Evolutionary conservation across 2,329 filamentous ascomycete genomes (phyloP), one percentile per base, ranked within the genome.

Genomic region (Xylariaceae sp.): DNA sequence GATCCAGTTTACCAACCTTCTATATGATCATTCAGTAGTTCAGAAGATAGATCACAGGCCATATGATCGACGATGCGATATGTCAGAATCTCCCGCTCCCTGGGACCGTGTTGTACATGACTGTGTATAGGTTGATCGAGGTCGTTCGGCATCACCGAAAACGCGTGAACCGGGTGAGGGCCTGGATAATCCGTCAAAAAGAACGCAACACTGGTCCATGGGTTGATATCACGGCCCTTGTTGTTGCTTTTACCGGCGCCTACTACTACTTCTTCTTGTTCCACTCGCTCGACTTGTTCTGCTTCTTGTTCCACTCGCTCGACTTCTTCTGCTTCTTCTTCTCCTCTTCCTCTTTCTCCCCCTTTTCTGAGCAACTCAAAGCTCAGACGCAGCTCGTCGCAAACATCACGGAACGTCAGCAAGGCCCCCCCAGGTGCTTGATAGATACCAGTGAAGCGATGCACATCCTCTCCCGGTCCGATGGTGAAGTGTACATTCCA

Each of bases 381-480:
- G 44, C 51, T 51, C 19, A 57, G 51, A 11, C 47, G 51, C 34
- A 57, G 27, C 47, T 57, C 51, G 32, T 19, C 19, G 30, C 51
- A 45, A 27, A 54, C 40, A 12, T 57, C 2, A 47, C 47, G 31
- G 41, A 57, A 57, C 39, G 47, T 57, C 9, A 51, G 27, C 44
- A 50, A 48, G 31, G 43, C 19, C 12, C 29, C 51, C 3, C 37
- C 39, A 19, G 19, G 19, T 19, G 19, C 19, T 2, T 19, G 19
- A 19, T 19, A 19, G 1, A 19, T 19, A 2, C 19, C 19, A 19
- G 19, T 19, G 19, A 19, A 19, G 19, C 19, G 19, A 19, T 37
- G 6, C 4, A 19, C 6, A 47, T 47, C 8, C 12, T 42, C 34
- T 31, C 12, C 35, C 12, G 19, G 19, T 12, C 51, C 51, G 44